Evolutionary conservation across 768 basidiomycete genomes (phyloP).

Genomic region (Scleroderma bovista): DNA sequence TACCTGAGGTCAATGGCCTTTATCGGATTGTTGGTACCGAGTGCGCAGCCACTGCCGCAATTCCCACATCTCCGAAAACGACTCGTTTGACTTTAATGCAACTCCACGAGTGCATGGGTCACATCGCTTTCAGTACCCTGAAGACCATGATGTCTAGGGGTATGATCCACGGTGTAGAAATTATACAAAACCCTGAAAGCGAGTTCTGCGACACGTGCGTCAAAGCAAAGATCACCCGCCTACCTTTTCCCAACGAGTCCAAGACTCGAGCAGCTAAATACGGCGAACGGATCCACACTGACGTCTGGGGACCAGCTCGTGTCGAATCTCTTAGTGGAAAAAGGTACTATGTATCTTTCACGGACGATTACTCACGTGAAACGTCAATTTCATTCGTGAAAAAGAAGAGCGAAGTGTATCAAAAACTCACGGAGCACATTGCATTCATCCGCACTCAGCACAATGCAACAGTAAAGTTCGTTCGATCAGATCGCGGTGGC

Average conservation of each 20-base stretch:
- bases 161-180: not conserved
- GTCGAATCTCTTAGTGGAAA: constrained; percentile 18
- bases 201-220: constrained; percentile 1
- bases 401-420: constrained; percentile 18
- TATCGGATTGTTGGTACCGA: not conserved
- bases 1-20: not conserved
- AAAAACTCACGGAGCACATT: constrained; percentile 21
- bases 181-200: not conserved
- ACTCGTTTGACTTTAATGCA: not conserved
- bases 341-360: constrained; percentile 32
- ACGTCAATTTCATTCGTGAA: constrained; percentile 21
- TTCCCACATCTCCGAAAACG: too few relatives aligned
- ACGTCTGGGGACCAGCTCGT: constrained; percentile 29
- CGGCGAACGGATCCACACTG: constrained; percentile 14
- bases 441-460: constrained; percentile 22
- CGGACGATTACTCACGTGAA: constrained; percentile 28
- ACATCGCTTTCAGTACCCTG: not conserved
- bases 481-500: constrained; percentile 20
- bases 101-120: constrained; percentile 2
- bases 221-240: constrained; percentile 1
- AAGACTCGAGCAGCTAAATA: not conserved
- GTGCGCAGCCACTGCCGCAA: not conserved
- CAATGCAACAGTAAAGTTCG: constrained; percentile 12
- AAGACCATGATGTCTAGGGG: not conserved
- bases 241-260: not conserved